phyloP scores from a whole-genome alignment of 768 basidiomycete genomes.

The Chlorophyllum brunneum region DNA sequence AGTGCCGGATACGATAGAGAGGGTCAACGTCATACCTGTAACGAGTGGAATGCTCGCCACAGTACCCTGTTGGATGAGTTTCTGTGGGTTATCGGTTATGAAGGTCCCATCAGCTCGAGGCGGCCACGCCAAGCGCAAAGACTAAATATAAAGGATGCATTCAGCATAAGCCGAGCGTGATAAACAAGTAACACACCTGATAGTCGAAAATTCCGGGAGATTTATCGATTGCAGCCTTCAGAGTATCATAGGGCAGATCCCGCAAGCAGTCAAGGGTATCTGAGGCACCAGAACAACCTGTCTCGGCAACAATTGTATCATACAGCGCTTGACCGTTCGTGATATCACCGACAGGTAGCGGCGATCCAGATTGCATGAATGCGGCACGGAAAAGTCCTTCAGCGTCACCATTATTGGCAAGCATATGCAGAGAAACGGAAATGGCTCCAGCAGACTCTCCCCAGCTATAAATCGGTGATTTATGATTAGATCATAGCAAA shows the following conservation, averaged over 20 bases:
- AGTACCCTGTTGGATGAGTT: constrained; percentile 36
- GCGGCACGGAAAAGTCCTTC: constrained; percentile 48
- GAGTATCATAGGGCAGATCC: constrained; percentile 28
- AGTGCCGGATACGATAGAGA: neutral
- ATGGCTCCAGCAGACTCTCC: constrained; percentile 60
- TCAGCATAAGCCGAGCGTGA: neutral
- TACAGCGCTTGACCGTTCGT: constrained; percentile 34
- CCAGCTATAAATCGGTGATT: constrained; percentile 38
- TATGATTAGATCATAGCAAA: neutral
- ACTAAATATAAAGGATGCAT: constrained; percentile 23
- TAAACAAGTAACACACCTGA: constrained; percentile 26
- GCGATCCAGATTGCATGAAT: constrained; percentile 49
- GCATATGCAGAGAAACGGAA: constrained; percentile 46
- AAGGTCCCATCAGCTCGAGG: constrained; percentile 51
- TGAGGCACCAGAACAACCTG: constrained; percentile 33
- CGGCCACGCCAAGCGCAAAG: constrained; percentile 39
- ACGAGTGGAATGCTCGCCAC: constrained; percentile 49
- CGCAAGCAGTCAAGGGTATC: constrained; percentile 46
- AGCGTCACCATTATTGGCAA: constrained; percentile 39
- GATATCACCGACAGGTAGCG: constrained; percentile 42
- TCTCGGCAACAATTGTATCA: constrained; percentile 36
- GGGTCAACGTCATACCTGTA: constrained; percentile 14
- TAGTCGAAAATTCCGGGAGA: constrained; percentile 40
- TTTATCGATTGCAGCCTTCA: constrained; percentile 40
- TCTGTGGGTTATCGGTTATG: constrained; percentile 38